A percentile compares a stretch with the other conserved stretches of the same genome.
Conservation (phyloP, 2,329 filamentous ascomycete species). For the Bimuria novae-zelandiae region DNA sequence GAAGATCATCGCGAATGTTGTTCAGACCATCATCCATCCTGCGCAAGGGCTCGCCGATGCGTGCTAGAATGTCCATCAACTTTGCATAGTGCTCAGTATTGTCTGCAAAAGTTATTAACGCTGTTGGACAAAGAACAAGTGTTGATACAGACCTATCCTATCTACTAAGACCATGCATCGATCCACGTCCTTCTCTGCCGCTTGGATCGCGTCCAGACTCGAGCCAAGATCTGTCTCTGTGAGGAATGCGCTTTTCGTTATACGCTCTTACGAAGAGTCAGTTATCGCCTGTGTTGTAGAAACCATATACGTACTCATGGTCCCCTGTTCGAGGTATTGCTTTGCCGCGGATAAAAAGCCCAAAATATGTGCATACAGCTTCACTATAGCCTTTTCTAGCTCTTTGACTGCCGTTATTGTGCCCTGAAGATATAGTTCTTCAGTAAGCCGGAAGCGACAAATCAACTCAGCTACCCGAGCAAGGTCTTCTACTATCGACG, state of each 20-base stretch:
- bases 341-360: constrained; percentile 16
- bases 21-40: constrained; percentile 16
- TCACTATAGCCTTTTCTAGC: constrained; percentile 12
- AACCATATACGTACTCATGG: constrained; percentile 6
- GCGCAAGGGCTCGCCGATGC: constrained; percentile 13
- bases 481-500: constrained; percentile 13
- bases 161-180: constrained; percentile 15
- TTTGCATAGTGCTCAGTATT: constrained; percentile 5
- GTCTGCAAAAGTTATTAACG: constrained; percentile 14
- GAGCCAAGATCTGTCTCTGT: constrained; percentile 7
- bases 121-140: background rate
- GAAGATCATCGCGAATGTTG: constrained; percentile 13
- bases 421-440: constrained; percentile 12
- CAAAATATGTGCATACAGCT: constrained; percentile 18
- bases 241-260: constrained; percentile 13
- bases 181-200: constrained; percentile 11
- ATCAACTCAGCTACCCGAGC: constrained; percentile 16
- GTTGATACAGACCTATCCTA: constrained; percentile 14
- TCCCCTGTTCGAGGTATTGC: constrained; percentile 16
- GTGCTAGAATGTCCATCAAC: constrained; percentile 7
- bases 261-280: constrained; percentile 10
- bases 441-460: constrained; percentile 12
- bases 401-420: constrained; percentile 4
- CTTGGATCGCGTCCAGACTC: constrained; percentile 10
- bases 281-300: constrained; percentile 5